phyloP scores from a whole-genome alignment of 2,329 filamentous ascomycete genomes.

The Colletotrichum musicola region DNA sequence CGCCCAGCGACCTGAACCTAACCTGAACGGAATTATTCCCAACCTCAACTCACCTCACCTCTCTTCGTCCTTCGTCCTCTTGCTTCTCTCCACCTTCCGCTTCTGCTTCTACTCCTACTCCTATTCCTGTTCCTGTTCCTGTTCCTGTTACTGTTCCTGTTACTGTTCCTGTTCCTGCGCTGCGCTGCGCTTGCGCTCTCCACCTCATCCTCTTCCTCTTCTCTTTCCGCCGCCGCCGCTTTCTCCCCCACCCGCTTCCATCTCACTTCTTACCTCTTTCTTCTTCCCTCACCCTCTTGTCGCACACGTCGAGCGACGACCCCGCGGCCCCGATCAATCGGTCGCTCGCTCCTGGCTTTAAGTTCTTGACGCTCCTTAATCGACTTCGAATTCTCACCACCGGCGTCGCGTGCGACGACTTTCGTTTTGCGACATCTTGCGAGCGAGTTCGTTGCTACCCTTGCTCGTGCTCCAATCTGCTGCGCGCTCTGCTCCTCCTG shows the following conservation, averaged over 20 bases:
- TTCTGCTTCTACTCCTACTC: conserved; percentile 12
- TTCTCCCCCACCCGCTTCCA: neutral
- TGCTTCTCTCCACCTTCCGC: neutral
- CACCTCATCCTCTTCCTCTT: neutral
- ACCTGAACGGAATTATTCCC: conserved; percentile 36
- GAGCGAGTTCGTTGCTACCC: conserved; percentile 18
- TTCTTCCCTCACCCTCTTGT: conserved; percentile 29
- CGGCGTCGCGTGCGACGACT: conserved; percentile 40
- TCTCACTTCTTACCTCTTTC: conserved; percentile 11
- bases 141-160: conserved; percentile 10
- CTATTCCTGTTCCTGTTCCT: conserved; percentile 19
- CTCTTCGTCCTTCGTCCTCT: conserved; percentile 8
- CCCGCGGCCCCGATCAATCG: conserved; percentile 28
- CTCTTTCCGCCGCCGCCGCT: neutral
- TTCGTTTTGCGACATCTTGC: conserved; percentile 38
- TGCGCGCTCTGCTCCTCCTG: conserved; percentile 10
- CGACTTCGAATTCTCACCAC: conserved; percentile 23
- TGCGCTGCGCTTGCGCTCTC: neutral
- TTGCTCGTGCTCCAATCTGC: conserved; percentile 7
- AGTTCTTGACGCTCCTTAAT: conserved; percentile 38
- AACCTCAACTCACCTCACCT: conserved; percentile 31
- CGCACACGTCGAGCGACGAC: conserved; percentile 31
- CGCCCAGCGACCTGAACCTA: conserved; percentile 30
- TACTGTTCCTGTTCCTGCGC: conserved; percentile 11
- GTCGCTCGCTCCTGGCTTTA: conserved; percentile 25